These are phyloP conservation scores for Calonectria honghensis DNA, from an alignment of 2,329 filamentous ascomycete genomes.

Conservation along the genomic window DNA sequence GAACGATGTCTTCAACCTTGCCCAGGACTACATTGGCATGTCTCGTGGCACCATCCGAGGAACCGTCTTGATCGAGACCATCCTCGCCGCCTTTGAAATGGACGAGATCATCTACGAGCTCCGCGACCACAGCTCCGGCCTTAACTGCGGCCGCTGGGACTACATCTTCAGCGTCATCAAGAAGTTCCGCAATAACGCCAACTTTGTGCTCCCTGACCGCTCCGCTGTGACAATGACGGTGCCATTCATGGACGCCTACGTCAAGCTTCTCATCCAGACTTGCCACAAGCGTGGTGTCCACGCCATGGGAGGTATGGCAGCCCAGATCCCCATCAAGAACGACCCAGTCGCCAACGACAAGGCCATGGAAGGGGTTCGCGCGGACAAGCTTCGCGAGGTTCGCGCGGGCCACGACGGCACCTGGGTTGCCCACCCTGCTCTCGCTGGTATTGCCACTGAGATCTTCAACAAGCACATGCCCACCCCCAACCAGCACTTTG, in stretches of 20 bases:
- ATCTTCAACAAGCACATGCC: conserved; percentile 99
- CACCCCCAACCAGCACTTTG: conserved; percentile 95
- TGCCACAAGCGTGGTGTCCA: conserved; percentile 98
- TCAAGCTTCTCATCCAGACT: conserved; percentile 97
- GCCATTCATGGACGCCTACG: conserved; percentile 97
- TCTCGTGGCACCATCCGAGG: conserved; percentile 93
- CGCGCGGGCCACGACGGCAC: conserved; percentile 96
- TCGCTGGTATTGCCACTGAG: conserved; percentile 90
- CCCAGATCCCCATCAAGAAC: conserved; percentile 99
- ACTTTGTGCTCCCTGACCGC: conserved; percentile 95
- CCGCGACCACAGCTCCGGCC: conserved; percentile 93
- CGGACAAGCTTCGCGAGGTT: conserved; percentile 97
- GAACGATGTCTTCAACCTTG: conserved; percentile 98
- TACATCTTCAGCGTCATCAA: conserved; percentile 99
- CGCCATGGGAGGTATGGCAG: conserved; percentile 99
- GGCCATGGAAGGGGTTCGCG: conserved; percentile 94
- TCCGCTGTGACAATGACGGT: conserved; percentile 96
- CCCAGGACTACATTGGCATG: conserved; percentile 94
- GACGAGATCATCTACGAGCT: conserved; percentile 99
- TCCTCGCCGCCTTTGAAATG: conserved; percentile 99
- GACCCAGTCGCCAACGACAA: conserved; percentile 92
- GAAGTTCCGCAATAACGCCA: conserved; percentile 96
- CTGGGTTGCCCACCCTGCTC: conserved; percentile 97
- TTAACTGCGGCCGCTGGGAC: conserved; percentile 99
- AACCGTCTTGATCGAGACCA: conserved; percentile 98